A percentile compares a stretch with the other conserved stretches of the same genome.
These are phyloP conservation scores for Boeremia exigua DNA, from an alignment of 2,329 filamentous ascomycete species.

Conservation along the genomic window DNA sequence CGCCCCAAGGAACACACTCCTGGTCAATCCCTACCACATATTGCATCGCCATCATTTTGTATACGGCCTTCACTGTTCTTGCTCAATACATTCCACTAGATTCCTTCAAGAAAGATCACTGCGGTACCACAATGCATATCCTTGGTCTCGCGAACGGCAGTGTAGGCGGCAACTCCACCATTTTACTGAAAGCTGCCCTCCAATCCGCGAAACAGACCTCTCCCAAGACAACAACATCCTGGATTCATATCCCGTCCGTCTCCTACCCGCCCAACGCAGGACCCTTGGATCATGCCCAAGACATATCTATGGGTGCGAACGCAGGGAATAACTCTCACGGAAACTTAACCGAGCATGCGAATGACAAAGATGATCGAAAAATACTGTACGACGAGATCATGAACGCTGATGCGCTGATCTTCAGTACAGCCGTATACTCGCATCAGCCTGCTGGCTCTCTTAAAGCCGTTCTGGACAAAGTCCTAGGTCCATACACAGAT, in stretches of 20 bases:
- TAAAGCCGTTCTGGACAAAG: constrained; percentile 14
- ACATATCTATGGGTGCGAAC: constrained; percentile 12
- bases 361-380: constrained; percentile 2
- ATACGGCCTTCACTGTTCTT: too few species aligned
- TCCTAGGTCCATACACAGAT: constrained; percentile 17
- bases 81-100: too few species aligned
- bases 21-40: too few species aligned
- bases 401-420: constrained; percentile 13
- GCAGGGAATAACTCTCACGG: constrained; percentile 5
- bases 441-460: constrained; percentile 12
- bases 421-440: constrained; percentile 16
- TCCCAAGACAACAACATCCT: constrained; percentile 13
- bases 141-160: constrained; percentile 19
- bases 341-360: background rate
- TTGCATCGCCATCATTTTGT: too few species aligned
- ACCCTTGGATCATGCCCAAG: constrained; percentile 2
- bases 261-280: constrained; percentile 14
- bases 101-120: background rate
- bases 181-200: constrained; percentile 18
- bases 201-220: background rate
- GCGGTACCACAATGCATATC: constrained; percentile 12
- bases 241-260: constrained; percentile 16
- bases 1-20: too few species aligned
- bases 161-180: constrained; percentile 15
- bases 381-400: constrained; percentile 11